These are phyloP conservation scores for Fusarium sp. DNA, from an alignment of 2,329 filamentous ascomycete species.

Conservation along the genomic window DNA sequence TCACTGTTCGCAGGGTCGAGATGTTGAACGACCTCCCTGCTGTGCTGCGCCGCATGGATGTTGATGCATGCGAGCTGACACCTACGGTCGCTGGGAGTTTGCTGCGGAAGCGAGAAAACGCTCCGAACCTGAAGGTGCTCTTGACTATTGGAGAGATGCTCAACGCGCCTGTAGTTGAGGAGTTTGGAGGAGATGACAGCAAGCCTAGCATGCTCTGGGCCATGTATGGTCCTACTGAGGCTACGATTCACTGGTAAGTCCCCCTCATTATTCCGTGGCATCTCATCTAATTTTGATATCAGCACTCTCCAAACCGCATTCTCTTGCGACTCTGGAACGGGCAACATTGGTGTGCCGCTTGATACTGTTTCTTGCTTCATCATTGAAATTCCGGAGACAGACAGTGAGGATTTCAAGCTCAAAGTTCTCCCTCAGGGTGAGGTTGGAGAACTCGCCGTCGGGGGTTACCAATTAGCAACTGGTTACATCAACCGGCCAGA, in stretches of 20 bases:
- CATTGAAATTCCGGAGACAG: conserved; percentile 59
- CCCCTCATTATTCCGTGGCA: not conserved
- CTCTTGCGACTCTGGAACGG: conserved; percentile 64
- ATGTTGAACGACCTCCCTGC: conserved; percentile 82
- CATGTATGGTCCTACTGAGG: conserved; percentile 96
- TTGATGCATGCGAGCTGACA: conserved; percentile 90
- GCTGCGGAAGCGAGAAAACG: conserved; percentile 73
- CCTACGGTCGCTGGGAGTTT: conserved; percentile 88
- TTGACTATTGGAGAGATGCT: conserved; percentile 96
- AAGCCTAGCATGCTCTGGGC: conserved; percentile 80
- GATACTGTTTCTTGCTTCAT: conserved; percentile 85
- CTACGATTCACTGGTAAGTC: conserved; percentile 82
- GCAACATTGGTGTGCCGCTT: conserved; percentile 82
- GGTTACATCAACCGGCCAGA: conserved; percentile 86
- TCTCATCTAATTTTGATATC: conserved; percentile 7
- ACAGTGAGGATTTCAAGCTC: conserved; percentile 48
- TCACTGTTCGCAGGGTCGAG: conserved; percentile 74
- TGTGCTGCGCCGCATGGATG: conserved; percentile 71
- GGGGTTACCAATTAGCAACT: conserved; percentile 81
- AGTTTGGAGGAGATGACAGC: conserved; percentile 75
- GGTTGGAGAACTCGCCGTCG: conserved; percentile 83
- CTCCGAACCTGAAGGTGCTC: conserved; percentile 76
- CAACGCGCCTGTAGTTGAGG: conserved; percentile 78
- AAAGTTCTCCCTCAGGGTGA: conserved; percentile 73
- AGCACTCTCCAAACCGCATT: conserved; percentile 79